A percentile compares a stretch with the other conserved stretches of the same genome.
phyloP scores from a whole-genome alignment of 1,284 basidiomycete species.

The Sphagnurus paluster region DNA sequence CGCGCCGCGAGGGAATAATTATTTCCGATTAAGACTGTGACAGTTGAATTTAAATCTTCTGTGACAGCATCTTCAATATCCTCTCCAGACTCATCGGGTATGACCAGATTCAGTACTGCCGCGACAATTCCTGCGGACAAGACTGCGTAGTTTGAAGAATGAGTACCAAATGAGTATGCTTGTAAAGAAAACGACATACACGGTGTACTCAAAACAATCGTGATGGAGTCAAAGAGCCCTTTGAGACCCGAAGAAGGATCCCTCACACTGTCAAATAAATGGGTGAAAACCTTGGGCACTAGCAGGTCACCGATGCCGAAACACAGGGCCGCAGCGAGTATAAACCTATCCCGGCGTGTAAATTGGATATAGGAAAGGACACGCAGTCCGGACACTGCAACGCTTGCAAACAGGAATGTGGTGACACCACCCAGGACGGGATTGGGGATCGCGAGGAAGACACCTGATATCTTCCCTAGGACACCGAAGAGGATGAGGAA shows the following conservation, averaged over 20 bases:
- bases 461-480: conserved; percentile 78
- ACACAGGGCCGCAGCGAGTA: conserved; percentile 69
- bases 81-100: conserved; percentile 50
- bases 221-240: conserved; percentile 78
- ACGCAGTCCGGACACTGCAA: conserved; percentile 68
- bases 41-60: too few species aligned
- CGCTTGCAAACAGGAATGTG: conserved; percentile 72
- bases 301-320: conserved; percentile 76
- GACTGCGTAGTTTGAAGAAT: too few species aligned
- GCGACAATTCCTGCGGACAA: conserved; percentile 68
- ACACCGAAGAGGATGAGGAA: conserved; percentile 76
- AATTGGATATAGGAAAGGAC: conserved; percentile 69
- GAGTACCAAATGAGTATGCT: too few species aligned
- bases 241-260: conserved; percentile 58
- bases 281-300: conserved; percentile 59
- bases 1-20: too few species aligned
- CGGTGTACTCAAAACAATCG: conserved; percentile 76
- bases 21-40: too few species aligned
- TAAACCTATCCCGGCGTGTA: conserved; percentile 75
- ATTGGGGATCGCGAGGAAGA: conserved; percentile 81
- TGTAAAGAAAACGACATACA: too few species aligned
- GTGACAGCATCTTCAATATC: conserved; percentile 31
- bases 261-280: conserved; percentile 67
- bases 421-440: conserved; percentile 84
- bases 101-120: conserved; percentile 61